Conservation (phyloP, 768 basidiomycete species). For the Gloeopeniophorella convolvens region DNA sequence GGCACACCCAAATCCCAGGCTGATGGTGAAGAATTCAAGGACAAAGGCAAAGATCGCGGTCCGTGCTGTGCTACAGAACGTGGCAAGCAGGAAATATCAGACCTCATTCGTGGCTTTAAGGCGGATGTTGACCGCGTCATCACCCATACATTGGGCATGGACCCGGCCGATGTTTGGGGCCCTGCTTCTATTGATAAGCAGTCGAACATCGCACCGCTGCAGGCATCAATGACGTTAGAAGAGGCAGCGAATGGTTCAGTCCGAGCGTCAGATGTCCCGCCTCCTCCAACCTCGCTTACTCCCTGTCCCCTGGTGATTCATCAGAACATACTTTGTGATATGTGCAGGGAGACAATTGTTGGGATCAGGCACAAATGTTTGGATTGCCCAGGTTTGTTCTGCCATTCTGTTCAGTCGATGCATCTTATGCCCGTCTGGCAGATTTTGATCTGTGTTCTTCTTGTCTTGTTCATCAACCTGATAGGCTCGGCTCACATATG, state of each 20-base stretch:
- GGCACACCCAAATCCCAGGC: too few species aligned
- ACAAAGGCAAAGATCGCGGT: neutral
- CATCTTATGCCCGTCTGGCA: slow-evolving; percentile 20
- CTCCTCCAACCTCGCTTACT: neutral
- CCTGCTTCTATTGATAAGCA: neutral
- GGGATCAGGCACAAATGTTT: slow-evolving; percentile 77
- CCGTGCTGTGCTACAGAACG: slow-evolving; percentile 41
- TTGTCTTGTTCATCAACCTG: slow-evolving; percentile 40
- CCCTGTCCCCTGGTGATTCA: slow-evolving; percentile 35
- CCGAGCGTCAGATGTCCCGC: neutral
- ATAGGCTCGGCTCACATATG: slow-evolving; percentile 19
- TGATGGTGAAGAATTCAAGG: neutral
- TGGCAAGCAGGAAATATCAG: slow-evolving; percentile 43
- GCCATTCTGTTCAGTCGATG: neutral
- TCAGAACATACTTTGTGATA: slow-evolving; percentile 56
- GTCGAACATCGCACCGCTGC: neutral
- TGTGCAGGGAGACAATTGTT: slow-evolving; percentile 47
- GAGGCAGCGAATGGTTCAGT: neutral
- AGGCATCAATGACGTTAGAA: neutral
- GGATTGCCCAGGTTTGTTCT: slow-evolving; percentile 55
- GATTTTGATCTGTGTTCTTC: slow-evolving; percentile 68
- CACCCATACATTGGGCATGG: slow-evolving; percentile 31
- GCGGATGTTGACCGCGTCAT: slow-evolving; percentile 45
- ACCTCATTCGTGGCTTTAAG: slow-evolving; percentile 46
- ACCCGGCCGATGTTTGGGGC: slow-evolving; percentile 14